Percentiles rank a stretch among this genome's conserved stretches.
phyloP scores from a whole-genome alignment of 2,329 filamentous ascomycete species.

The Rutstroemia sp. region DNA sequence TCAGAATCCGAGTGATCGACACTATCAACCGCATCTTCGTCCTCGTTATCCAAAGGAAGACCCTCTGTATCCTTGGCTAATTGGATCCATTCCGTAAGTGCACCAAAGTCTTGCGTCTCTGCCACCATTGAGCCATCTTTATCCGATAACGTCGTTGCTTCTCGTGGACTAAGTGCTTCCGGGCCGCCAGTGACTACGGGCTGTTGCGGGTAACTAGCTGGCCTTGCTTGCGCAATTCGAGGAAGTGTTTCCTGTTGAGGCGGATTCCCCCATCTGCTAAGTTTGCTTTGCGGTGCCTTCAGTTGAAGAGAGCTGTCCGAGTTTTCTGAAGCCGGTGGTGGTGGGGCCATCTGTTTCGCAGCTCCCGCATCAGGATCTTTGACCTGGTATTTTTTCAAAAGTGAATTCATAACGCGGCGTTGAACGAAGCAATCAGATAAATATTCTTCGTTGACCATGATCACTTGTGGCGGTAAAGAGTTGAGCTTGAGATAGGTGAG shows the following conservation, averaged over 20 bases:
- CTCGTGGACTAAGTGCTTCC: not conserved
- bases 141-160: too few relatives aligned
- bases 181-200: not conserved
- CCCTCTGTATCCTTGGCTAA: conserved; percentile 57
- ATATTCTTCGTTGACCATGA: conserved; percentile 62
- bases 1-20: conserved; percentile 27
- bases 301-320: conserved; percentile 35
- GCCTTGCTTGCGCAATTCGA: conserved; percentile 18
- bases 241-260: conserved; percentile 34
- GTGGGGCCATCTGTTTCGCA: not conserved
- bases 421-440: conserved; percentile 61
- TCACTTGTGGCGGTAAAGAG: conserved; percentile 32
- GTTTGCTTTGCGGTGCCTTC: conserved; percentile 37
- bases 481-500: conserved; percentile 42
- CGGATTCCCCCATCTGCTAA: conserved; percentile 32
- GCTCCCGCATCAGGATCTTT: conserved; percentile 7
- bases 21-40: conserved; percentile 39
- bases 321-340: not conserved
- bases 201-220: not conserved
- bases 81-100: conserved; percentile 30
- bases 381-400: conserved; percentile 52
- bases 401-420: conserved; percentile 48
- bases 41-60: conserved; percentile 46
- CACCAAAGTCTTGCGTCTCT: not conserved
- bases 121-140: not conserved